Evolutionary conservation across 2,329 filamentous ascomycete genomes (phyloP).

Genomic region (Exophiala oligosperma): DNA sequence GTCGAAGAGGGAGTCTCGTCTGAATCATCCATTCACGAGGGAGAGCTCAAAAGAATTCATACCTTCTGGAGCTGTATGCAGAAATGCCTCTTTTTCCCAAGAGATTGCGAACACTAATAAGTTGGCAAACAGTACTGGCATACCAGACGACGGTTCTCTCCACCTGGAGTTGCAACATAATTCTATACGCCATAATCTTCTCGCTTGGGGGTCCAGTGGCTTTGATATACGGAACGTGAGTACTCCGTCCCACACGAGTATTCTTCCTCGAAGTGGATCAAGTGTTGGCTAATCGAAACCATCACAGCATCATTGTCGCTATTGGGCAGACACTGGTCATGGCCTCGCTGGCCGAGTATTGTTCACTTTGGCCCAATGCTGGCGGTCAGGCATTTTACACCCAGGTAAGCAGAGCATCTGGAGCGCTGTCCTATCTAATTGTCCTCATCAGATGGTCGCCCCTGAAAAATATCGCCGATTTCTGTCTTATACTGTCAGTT

Average conservation of each 20-base stretch:
- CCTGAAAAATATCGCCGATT: conserved; percentile 5
- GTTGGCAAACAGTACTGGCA: background rate
- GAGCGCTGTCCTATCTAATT: too few species aligned
- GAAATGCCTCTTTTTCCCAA: too few species aligned
- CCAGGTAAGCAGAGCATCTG: background rate
- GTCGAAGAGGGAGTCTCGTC: too few species aligned
- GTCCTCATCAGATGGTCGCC: background rate
- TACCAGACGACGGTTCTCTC: conserved; percentile 1
- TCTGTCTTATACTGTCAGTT: background rate
- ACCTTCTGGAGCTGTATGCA: too few species aligned
- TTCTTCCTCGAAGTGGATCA: background rate
- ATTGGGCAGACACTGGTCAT: conserved; percentile 4
- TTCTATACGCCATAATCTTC: conserved; percentile 7
- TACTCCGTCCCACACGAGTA: background rate
- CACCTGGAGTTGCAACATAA: conserved; percentile 4
- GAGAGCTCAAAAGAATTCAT: too few species aligned
- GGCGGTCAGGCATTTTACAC: conserved; percentile 9
- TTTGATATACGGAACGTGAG: conserved; percentile 7
- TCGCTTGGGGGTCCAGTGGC: conserved; percentile 1
- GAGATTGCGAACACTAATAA: too few species aligned
- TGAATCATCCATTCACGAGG: too few species aligned
- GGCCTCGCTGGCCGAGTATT: conserved; percentile 5
- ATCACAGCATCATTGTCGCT: conserved; percentile 1
- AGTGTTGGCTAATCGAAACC: too few species aligned
- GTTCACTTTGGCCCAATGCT: conserved; percentile 3